Conservation (phyloP, 306 rosid genomes). For the Astragalus membranaceus region DNA sequence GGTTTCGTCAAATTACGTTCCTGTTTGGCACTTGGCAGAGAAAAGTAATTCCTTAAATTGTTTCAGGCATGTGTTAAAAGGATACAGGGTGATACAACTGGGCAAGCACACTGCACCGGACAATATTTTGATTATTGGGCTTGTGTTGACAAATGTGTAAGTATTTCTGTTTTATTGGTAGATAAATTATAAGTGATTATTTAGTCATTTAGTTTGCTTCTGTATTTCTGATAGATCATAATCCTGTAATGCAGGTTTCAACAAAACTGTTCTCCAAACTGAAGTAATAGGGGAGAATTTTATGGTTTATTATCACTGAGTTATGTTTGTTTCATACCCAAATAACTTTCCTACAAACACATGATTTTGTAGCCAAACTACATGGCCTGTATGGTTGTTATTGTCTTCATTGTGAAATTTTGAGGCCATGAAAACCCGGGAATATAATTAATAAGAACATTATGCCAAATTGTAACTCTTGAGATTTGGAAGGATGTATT, state of each 20-base stretch:
- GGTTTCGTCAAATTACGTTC: not conserved
- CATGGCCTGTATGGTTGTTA: slow-evolving; percentile 18
- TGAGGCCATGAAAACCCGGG: slow-evolving; percentile 23
- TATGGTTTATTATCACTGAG: slow-evolving; percentile 9
- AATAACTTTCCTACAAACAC: slow-evolving; percentile 14
- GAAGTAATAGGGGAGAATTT: slow-evolving; percentile 40
- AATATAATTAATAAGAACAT: slow-evolving; percentile 38
- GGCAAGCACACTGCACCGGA: slow-evolving; percentile 96
- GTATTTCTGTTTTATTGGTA: slow-evolving; percentile 19
- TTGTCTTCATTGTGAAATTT: slow-evolving; percentile 24
- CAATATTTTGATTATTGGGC: slow-evolving; percentile 94
- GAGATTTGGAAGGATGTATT: slow-evolving; percentile 8
- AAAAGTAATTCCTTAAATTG: slow-evolving; percentile 17
- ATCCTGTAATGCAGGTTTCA: slow-evolving; percentile 67
- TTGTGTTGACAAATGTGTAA: slow-evolving; percentile 96
- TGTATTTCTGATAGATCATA: not conserved
- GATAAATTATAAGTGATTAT: not conserved
- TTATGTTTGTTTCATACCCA: slow-evolving; percentile 22
- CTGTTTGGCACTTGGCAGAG: not conserved
- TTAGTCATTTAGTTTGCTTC: not conserved
- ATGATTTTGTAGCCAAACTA: slow-evolving; percentile 26
- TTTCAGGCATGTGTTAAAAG: slow-evolving; percentile 80
- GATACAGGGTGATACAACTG: slow-evolving; percentile 68
- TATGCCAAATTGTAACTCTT: slow-evolving; percentile 12
- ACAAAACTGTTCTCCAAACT: slow-evolving; percentile 58